These are phyloP conservation scores for Trametes villosa DNA, from an alignment of 768 basidiomycete genomes.

Conservation along the genomic window DNA sequence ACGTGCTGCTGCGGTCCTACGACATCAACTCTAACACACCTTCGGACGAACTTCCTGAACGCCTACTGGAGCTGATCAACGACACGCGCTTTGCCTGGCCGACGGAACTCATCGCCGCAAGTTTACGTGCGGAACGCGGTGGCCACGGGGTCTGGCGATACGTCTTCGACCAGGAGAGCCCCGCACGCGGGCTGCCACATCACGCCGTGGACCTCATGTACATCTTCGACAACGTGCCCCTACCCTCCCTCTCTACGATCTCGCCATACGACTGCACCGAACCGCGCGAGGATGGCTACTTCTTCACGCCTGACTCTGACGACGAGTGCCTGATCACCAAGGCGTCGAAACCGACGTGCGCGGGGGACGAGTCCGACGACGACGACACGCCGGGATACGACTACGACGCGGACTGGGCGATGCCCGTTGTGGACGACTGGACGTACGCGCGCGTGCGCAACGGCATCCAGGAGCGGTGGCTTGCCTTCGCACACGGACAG, in stretches of 20 bases:
- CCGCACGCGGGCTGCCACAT: conserved; percentile 64
- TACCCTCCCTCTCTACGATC: conserved; percentile 41
- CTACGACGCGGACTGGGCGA: conserved; percentile 50
- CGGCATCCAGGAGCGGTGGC: conserved; percentile 74
- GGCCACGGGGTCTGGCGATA: conserved; percentile 77
- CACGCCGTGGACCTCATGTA: conserved; percentile 77
- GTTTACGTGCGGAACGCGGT: conserved; percentile 52
- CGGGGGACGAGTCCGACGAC: conserved; percentile 36
- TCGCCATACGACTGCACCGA: conserved; percentile 25
- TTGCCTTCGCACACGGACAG: conserved; percentile 74
- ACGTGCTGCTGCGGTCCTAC: conserved; percentile 66
- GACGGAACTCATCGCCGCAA: conserved; percentile 63
- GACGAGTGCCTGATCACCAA: conserved; percentile 20
- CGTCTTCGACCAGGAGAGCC: conserved; percentile 82
- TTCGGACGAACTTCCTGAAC: conserved; percentile 68
- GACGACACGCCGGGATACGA: conserved; percentile 31
- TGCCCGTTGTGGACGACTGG: conserved; percentile 65
- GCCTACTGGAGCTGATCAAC: conserved; percentile 73
- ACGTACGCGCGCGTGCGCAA: conserved; percentile 70
- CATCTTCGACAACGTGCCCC: conserved; percentile 75
- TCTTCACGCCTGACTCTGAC: conserved; percentile 38
- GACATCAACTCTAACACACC: conserved; percentile 67
- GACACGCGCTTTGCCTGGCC: conserved; percentile 81
- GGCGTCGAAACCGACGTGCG: background rate
- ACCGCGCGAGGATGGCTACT: conserved; percentile 32